These are phyloP conservation scores for Thelephora aurantiotincta DNA, from an alignment of 768 basidiomycete species.

Conservation along the genomic window DNA sequence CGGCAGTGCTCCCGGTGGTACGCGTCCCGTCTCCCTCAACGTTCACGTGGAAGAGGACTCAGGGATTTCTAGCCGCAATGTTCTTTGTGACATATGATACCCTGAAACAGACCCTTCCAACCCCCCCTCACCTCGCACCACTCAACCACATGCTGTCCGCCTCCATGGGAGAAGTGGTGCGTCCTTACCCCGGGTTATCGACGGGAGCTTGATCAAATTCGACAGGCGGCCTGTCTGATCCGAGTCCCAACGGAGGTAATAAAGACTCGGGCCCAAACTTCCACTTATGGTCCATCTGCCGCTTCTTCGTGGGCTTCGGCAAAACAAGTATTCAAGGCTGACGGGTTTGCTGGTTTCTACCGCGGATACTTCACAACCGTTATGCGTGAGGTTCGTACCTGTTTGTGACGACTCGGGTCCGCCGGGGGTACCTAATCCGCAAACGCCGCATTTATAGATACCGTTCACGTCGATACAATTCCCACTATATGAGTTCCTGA, in stretches of 20 bases:
- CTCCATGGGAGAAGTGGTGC: constrained; percentile 38
- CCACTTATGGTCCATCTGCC: constrained; percentile 45
- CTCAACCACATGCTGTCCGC: constrained; percentile 45
- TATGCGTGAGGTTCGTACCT: constrained; percentile 38
- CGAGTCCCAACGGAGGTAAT: constrained; percentile 95
- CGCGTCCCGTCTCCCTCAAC: constrained; percentile 4
- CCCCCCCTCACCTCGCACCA: constrained; percentile 45
- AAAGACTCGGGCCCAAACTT: constrained; percentile 86
- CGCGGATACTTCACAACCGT: constrained; percentile 77
- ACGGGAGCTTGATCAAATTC: background rate
- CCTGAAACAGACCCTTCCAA: constrained; percentile 62
- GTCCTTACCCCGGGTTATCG: constrained; percentile 10
- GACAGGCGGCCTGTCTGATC: constrained; percentile 49
- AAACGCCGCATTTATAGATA: constrained; percentile 36
- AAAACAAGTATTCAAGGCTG: constrained; percentile 35
- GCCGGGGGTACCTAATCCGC: background rate
- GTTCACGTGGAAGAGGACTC: constrained; percentile 1
- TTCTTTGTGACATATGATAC: constrained; percentile 95
- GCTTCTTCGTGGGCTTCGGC: constrained; percentile 49
- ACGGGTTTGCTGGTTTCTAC: constrained; percentile 74
- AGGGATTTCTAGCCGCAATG: constrained; percentile 62
- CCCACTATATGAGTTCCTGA: constrained; percentile 86
- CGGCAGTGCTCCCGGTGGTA: constrained; percentile 93
- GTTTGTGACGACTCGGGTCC: constrained; percentile 4
- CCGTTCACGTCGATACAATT: constrained; percentile 96